phyloP scores from a whole-genome alignment of 352 stramenopile species.

The Phytophthora agathidicida region DNA sequence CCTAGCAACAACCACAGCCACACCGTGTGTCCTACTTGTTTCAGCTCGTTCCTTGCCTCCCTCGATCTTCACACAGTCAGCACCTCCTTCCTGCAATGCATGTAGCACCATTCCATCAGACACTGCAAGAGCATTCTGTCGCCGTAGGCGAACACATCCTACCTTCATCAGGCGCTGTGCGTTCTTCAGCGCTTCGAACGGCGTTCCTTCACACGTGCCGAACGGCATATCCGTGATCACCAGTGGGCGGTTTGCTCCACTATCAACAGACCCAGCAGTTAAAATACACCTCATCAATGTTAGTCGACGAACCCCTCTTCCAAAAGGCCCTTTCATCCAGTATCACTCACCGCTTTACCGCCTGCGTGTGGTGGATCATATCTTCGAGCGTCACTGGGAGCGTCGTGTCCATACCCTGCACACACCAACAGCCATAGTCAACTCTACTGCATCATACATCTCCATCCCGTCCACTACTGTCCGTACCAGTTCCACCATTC shows the following conservation, averaged over 20 bases:
- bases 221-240: conserved; percentile 99
- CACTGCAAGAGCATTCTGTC: no score
- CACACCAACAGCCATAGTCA: conserved; percentile 5
- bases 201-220: conserved; percentile 94
- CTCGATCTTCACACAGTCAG: conserved; percentile 99
- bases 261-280: conserved; percentile 25
- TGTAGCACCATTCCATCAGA: background rate
- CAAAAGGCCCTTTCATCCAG: no score
- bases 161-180: conserved; percentile 94
- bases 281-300: background rate
- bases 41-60: conserved; percentile 87
- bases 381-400: conserved; percentile 97
- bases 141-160: no score
- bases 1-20: background rate
- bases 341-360: conserved; percentile 92
- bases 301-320: no score
- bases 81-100: conserved; percentile 90
- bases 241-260: conserved; percentile 86
- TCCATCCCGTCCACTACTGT: background rate
- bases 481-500: conserved; percentile 98
- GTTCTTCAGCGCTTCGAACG: conserved; percentile 94
- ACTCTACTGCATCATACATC: background rate
- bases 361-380: conserved; percentile 98
- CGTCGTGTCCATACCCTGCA: conserved; percentile 86
- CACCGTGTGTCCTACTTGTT: conserved; percentile 46